phyloP scores from a whole-genome alignment of 106 monocot genomes.

The Dioscorea dumetorum region DNA sequence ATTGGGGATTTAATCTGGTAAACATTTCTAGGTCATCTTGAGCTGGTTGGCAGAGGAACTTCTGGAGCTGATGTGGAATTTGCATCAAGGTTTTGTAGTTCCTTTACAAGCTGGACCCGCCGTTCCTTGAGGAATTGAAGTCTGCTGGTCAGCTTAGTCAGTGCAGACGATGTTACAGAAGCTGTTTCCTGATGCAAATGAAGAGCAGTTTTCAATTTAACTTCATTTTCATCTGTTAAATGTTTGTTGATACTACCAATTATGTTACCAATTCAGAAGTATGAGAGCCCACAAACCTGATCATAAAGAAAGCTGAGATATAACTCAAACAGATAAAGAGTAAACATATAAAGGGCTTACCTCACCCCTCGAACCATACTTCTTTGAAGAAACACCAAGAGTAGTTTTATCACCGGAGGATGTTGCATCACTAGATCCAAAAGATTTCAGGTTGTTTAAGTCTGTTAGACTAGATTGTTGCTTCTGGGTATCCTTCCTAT shows the following conservation, averaged over 20 bases:
- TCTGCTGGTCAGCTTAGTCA: slow-evolving; percentile 64
- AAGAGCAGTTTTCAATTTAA: not conserved
- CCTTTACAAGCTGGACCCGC: slow-evolving; percentile 56
- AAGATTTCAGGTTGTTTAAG: slow-evolving; percentile 8
- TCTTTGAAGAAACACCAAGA: slow-evolving; percentile 23
- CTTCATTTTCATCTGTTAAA: too few relatives aligned
- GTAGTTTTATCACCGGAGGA: slow-evolving; percentile 11
- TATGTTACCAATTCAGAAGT: too few relatives aligned
- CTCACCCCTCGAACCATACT: slow-evolving; percentile 24
- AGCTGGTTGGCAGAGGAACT: slow-evolving; percentile 22
- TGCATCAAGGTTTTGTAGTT: slow-evolving; percentile 32
- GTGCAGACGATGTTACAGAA: slow-evolving; percentile 25
- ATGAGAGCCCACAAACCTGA: too few relatives aligned
- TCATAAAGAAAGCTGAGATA: too few relatives aligned
- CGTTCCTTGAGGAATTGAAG: slow-evolving; percentile 86
- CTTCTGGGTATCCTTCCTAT: slow-evolving; percentile 16
- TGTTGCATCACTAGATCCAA: not conserved
- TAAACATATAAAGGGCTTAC: slow-evolving; percentile 18
- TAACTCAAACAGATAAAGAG: too few relatives aligned
- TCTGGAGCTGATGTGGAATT: slow-evolving; percentile 6
- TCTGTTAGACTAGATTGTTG: not conserved
- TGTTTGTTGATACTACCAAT: too few relatives aligned
- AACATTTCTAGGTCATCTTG: slow-evolving; percentile 14
- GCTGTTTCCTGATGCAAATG: slow-evolving; percentile 19
- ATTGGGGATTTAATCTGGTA: too few relatives aligned